Percentiles rank a stretch among this genome's conserved stretches.
Evolutionary conservation across 2,329 filamentous ascomycete species (phyloP).

Genomic region (Apiospora sp.): DNA sequence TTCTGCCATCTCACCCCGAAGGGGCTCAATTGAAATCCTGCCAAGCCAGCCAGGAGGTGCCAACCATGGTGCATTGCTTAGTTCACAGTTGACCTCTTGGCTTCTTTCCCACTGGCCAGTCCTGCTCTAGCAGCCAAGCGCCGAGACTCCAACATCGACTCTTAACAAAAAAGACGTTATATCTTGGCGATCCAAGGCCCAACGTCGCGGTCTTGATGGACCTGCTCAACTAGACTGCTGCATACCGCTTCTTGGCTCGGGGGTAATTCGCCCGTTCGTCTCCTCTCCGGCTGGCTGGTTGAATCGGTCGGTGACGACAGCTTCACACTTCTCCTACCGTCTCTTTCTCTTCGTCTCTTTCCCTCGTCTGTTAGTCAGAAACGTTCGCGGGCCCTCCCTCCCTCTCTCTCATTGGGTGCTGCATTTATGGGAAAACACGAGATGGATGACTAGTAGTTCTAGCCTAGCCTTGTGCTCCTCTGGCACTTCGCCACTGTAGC

Average conservation of each 20-base stretch:
- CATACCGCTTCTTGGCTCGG: background rate
- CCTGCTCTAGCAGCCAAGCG: background rate
- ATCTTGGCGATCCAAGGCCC: constrained; percentile 10
- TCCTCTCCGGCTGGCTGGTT: background rate
- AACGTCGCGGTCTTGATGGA: constrained; percentile 1
- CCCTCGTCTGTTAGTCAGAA: background rate
- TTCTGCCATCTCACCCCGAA: background rate
- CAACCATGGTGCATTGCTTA: constrained; percentile 14
- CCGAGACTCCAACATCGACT: background rate
- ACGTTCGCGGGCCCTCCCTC: too few species aligned
- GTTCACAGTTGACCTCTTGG: background rate
- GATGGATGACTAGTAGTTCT: background rate
- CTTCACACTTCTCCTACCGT: background rate
- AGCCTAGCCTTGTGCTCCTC: background rate
- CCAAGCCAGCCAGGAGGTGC: constrained; percentile 5
- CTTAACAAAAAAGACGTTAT: constrained; percentile 8
- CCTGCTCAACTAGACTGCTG: background rate
- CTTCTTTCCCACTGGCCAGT: background rate
- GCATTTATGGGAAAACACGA: background rate
- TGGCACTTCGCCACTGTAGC: background rate
- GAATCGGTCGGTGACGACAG: background rate
- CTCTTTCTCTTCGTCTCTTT: background rate
- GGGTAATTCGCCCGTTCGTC: background rate
- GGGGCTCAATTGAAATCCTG: background rate
- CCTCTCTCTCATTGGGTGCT: too few species aligned